Evolutionary conservation across 306 rosid genomes (phyloP), one percentile per base, ranked within the genome.

Genomic region (Casuarina equisetifolia): DNA sequence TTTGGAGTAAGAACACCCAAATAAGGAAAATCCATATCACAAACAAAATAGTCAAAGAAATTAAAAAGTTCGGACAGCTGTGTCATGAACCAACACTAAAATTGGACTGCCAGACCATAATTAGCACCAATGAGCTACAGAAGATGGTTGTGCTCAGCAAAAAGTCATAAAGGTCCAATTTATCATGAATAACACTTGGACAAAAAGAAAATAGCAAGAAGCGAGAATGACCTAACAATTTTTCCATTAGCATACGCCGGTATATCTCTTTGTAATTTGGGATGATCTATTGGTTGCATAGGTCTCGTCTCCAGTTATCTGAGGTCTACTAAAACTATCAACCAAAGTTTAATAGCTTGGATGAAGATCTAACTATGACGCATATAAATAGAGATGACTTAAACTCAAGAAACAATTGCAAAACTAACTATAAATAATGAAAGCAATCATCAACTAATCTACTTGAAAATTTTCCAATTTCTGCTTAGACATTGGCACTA

Each of bases 1-100:
- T 39, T 58, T 52, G 32, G 76, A 54, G 73, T 38, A 53, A 69
- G n/a, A 66, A 12, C 74, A 70, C 20, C 62, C 20, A 48, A 71
- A 12, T 71, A 66, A 3, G 3, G n/a, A 36, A 36, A 62, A 62
- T 4, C 4, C 16, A 38, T 62, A 38, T 19, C 38, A 19, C 10
- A 62, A 36, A 2, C 39, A 12, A 39, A 35, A 16, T 35, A 36
- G 12, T 63, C 69, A 38, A 39, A 63, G 44, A 63, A 19, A 63
- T 40, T 7, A 19, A 11, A 57, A 20, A n/a, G 32, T 25, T 25
- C 32, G 32, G 32, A 25, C 32, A 25, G 32, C 38, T 38, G 9
- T 16, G 25, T 51, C 57, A 51, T 15, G 57, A 51, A 6, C 15
- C 57, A 51, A 51, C 57, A 51, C 13, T 48, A n/a, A 51, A 51